These are phyloP conservation scores for Coleophoma crateriformis DNA, from an alignment of 2,329 filamentous ascomycete genomes.

Conservation along the genomic window DNA sequence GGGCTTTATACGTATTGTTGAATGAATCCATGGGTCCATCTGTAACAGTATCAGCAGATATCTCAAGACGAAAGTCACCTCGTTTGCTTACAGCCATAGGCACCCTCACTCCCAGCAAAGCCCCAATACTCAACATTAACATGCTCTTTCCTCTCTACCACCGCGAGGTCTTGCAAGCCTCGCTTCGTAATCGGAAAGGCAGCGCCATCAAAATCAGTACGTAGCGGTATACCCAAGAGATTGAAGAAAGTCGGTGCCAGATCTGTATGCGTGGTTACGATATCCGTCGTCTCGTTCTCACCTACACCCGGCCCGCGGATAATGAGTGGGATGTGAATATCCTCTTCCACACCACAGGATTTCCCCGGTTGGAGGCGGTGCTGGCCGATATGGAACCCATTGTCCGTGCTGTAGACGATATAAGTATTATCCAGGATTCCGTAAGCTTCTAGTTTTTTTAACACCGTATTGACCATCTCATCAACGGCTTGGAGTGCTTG, in stretches of 20 bases:
- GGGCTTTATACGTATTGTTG: constrained; percentile 40
- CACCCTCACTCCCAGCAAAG: constrained; percentile 14
- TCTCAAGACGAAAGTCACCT: too few species aligned
- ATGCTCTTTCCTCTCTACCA: constrained; percentile 32
- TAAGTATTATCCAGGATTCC: constrained; percentile 37
- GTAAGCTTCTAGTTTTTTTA: constrained; percentile 33
- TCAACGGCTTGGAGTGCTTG: constrained; percentile 47
- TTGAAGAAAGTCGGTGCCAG: constrained; percentile 43
- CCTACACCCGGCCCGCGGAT: constrained; percentile 52
- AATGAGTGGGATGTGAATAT: constrained; percentile 45
- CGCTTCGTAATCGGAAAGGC: constrained; percentile 30
- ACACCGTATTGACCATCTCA: constrained; percentile 42
- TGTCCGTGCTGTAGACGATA: constrained; percentile 53
- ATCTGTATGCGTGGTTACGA: constrained; percentile 48
- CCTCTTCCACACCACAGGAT: constrained; percentile 41
- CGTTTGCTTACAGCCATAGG: constrained; percentile 1
- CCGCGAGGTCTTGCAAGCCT: constrained; percentile 4
- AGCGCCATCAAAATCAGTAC: constrained; percentile 38
- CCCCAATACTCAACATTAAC: constrained; percentile 42
- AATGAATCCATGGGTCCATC: background rate
- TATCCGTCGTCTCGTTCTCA: constrained; percentile 25
- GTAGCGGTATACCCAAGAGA: constrained; percentile 23
- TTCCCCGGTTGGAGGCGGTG: constrained; percentile 44
- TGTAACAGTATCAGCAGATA: too few species aligned
- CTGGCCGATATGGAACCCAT: constrained; percentile 45